Evolutionary conservation across 352 stramenopile genomes (phyloP).

Genomic region (Pythium chondricola): DNA sequence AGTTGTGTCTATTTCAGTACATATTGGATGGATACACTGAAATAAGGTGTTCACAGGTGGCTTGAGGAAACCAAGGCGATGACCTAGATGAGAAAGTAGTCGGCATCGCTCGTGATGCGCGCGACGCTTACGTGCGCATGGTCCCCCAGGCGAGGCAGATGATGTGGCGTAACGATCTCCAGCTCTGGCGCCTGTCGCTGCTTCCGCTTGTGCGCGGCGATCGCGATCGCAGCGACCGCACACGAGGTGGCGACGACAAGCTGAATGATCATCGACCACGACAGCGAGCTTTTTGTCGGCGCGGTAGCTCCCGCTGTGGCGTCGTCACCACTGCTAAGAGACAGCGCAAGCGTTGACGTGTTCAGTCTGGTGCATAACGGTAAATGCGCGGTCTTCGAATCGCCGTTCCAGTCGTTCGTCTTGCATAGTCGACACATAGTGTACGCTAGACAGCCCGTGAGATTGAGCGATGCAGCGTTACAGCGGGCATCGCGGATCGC

Average conservation of each 20-base stretch:
- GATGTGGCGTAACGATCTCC: not conserved
- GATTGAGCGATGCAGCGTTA: not conserved
- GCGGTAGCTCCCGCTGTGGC: not conserved
- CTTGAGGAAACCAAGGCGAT: too few relatives aligned
- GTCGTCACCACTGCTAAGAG: not conserved
- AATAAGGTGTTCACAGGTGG: not conserved
- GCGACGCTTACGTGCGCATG: conserved; percentile 4
- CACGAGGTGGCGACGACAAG: conserved; percentile 6
- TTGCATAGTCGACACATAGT: conserved; percentile 11
- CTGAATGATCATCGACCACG: conserved; percentile 10
- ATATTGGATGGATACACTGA: not conserved
- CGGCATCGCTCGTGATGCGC: conserved; percentile 3
- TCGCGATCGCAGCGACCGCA: conserved; percentile 4
- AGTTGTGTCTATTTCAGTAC: not conserved
- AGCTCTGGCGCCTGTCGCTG: not conserved
- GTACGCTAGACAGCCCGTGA: conserved; percentile 12
- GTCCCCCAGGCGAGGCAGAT: conserved; percentile 1
- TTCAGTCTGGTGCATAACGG: not conserved
- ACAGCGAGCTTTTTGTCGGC: not conserved
- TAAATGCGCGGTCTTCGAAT: not conserved
- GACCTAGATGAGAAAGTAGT: conserved; percentile 18
- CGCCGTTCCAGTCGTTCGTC: not conserved
- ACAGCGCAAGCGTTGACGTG: not conserved
- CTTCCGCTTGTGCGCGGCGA: not conserved
- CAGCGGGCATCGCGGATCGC: conserved; percentile 9